Evolutionary conservation across 768 basidiomycete species (phyloP), one percentile per base, ranked within the genome.

Genomic region (Porphyrellus cyaneotinctus): DNA sequence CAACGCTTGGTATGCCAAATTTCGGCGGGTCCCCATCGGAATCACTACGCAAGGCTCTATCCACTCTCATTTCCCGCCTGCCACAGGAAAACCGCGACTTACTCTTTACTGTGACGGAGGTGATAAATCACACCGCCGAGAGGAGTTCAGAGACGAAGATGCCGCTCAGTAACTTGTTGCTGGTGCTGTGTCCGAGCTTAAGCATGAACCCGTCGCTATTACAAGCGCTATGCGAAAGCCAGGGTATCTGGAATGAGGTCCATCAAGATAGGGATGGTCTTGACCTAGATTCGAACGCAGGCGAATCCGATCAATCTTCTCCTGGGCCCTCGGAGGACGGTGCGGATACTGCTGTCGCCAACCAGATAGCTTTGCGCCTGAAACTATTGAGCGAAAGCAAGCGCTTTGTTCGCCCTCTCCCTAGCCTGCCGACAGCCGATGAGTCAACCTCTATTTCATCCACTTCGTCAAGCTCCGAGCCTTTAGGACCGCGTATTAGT

Each of bases 171-270:
- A 97, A 97, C 63, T 69, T 97, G 59, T 73, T 95, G 43, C 73
- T 95, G 31, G 87, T 95, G 45, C 85, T 97, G 65, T 93, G 89
- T 56, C 95, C 94, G 8, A 91, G 84, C 64, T 69, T 94, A 64
- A 83, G 79, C 63, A 86, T 94, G 82, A 88, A 75, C 52, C 88
- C 88, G 15, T 76, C 84, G 2, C 64, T 92, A 24, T 68, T 93
- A 59, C 78, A 85, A 56, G 78, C 85, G 28, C 68, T 93, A 3
- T 88, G 88, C 60, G 89, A 92, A 65, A 78, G 78, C 10, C 76
- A 82, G 50, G 77, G 70, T 20, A 80, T 91, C 38, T 92, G 90
- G 90, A 70, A 74, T 32, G 75, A 39, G 26, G 41, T 54, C 22
- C 37, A 57, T 45, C 43, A 36, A 43, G 26, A 3, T 44, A 24